These are phyloP conservation scores for Aureobasidium sp. DNA, from an alignment of 2,329 filamentous ascomycete species.

Conservation along the genomic window DNA sequence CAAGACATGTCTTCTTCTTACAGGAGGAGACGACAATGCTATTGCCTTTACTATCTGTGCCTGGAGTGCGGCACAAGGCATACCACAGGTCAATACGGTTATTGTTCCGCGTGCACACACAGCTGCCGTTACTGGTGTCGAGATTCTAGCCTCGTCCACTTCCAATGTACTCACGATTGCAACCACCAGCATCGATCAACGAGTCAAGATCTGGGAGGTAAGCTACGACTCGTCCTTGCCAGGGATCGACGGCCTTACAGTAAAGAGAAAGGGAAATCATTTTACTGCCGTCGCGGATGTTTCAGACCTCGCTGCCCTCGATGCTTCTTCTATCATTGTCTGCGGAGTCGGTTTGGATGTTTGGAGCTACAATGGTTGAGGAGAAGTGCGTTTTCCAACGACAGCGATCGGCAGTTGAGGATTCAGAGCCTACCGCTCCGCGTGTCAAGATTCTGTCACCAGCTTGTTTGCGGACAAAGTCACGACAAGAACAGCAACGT, in stretches of 20 bases:
- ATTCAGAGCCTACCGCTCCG: neutral
- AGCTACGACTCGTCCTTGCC: conserved; percentile 17
- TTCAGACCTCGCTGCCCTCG: conserved; percentile 41
- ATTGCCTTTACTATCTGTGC: conserved; percentile 49
- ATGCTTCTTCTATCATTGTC: conserved; percentile 30
- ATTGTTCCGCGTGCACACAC: conserved; percentile 58
- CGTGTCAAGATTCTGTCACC: neutral
- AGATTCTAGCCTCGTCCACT: conserved; percentile 29
- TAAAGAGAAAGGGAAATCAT: conserved; percentile 28
- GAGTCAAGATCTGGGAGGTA: conserved; percentile 42
- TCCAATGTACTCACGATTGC: conserved; percentile 19
- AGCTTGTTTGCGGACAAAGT: neutral
- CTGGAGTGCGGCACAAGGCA: neutral
- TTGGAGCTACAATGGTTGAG: neutral
- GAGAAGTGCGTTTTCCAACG: neutral
- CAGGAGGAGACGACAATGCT: conserved; percentile 84
- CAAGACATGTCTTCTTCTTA: conserved; percentile 51
- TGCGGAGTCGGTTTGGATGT: conserved; percentile 47
- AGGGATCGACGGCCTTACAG: conserved; percentile 26
- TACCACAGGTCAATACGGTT: conserved; percentile 23
- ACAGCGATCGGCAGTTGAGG: conserved; percentile 11
- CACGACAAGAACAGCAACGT: neutral
- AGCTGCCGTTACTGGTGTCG: conserved; percentile 58
- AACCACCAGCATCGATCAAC: conserved; percentile 41
- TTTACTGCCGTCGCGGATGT: conserved; percentile 51